Evolutionary conservation across 305 asterid species (phyloP).

Genomic region (Vinca major): DNA sequence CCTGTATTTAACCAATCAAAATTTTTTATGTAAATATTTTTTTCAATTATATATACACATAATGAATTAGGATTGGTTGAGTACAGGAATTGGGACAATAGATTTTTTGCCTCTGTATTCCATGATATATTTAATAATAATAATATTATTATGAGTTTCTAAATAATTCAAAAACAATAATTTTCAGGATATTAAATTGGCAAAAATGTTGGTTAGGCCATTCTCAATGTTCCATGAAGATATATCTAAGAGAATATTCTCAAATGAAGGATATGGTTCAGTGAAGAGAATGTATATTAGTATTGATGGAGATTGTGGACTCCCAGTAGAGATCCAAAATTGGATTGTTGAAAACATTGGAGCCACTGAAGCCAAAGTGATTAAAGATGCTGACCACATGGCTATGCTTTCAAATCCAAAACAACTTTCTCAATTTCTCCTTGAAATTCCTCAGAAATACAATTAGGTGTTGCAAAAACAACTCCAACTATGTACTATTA

Average conservation of each 20-base stretch:
- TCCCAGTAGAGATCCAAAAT: background rate
- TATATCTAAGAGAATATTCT: background rate
- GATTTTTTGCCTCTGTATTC: no score
- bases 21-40: no score
- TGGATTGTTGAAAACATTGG: background rate
- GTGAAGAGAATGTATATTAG: background rate
- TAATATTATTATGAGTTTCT: no score
- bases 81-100: no score
- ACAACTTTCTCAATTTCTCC: slow-evolving; percentile 3
- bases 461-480: no score
- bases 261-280: background rate
- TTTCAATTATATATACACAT: no score
- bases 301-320: background rate
- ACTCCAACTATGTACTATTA: no score
- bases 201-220: background rate
- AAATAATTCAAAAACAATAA: no score
- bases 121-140: no score
- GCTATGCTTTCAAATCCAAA: slow-evolving; percentile 5
- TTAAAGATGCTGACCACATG: background rate
- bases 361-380: background rate
- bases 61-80: no score
- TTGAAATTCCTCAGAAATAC: background rate
- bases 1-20: no score
- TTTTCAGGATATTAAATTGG: background rate
- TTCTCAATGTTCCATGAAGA: background rate